Evolutionary conservation across 2,329 filamentous ascomycete species (phyloP).

Genomic region (Phaeosphaeriaceae sp.): DNA sequence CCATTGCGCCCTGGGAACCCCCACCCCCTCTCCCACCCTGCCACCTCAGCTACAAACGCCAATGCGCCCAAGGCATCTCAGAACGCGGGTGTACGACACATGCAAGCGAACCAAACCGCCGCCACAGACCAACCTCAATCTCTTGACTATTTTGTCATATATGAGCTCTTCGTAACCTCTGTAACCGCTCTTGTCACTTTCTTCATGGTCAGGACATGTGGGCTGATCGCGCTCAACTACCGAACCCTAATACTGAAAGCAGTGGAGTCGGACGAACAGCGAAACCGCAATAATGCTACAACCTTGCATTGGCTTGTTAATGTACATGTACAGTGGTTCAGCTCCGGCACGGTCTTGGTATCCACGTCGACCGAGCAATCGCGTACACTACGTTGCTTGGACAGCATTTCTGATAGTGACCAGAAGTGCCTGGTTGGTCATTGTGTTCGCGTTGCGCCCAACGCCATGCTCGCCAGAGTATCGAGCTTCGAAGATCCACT

Average conservation of each 20-base stretch:
- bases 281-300: conserved; percentile 8
- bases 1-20: conserved; percentile 31
- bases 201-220: conserved; percentile 39
- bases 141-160: conserved; percentile 42
- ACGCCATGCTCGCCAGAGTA: conserved; percentile 39
- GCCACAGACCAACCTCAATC: conserved; percentile 26
- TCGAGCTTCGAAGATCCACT: conserved; percentile 40
- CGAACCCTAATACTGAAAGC: conserved; percentile 44
- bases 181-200: conserved; percentile 46
- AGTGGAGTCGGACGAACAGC: conserved; percentile 10
- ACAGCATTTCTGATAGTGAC: conserved; percentile 18
- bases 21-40: conserved; percentile 22
- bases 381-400: conserved; percentile 32
- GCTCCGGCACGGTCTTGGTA: conserved; percentile 43
- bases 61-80: conserved; percentile 28
- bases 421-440: conserved; percentile 28
- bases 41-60: conserved; percentile 27
- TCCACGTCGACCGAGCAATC: conserved; percentile 35
- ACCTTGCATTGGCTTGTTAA: conserved; percentile 35
- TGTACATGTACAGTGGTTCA: conserved; percentile 43
- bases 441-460: conserved; percentile 46
- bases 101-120: conserved; percentile 23
- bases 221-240: conserved; percentile 44
- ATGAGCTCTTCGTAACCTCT: conserved; percentile 48
- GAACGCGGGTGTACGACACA: conserved; percentile 20